Evolutionary conservation across 2,329 filamentous ascomycete genomes (phyloP).

Genomic region (Gaeumannomyces sp.): DNA sequence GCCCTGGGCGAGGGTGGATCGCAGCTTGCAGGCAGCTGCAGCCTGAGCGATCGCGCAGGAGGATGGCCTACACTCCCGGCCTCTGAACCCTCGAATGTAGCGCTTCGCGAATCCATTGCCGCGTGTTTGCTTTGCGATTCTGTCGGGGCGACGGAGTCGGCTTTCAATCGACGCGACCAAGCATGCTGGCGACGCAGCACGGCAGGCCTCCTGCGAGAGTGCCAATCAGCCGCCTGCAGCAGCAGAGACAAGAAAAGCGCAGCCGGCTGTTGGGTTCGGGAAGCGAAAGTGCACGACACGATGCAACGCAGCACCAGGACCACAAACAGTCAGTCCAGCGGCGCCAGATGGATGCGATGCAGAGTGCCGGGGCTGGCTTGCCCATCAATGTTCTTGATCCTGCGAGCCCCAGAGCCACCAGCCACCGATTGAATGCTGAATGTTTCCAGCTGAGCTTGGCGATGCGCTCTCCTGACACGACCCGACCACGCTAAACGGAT

Average conservation of each 20-base stretch:
- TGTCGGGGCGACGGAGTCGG: background rate
- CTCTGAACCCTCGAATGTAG: conserved; percentile 8
- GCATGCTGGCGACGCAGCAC: background rate
- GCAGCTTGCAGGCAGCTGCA: conserved; percentile 73
- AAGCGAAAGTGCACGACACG: background rate
- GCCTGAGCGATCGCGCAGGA: conserved; percentile 13
- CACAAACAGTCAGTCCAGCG: background rate
- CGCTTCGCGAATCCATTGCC: conserved; percentile 6
- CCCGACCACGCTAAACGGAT: no score
- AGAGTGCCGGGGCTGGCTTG: no score
- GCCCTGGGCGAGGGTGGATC: conserved; percentile 71
- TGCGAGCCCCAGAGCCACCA: no score
- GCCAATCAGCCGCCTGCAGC: background rate
- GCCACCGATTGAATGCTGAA: background rate
- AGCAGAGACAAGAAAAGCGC: background rate
- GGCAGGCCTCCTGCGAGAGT: background rate
- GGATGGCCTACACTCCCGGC: conserved; percentile 3
- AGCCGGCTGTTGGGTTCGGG: background rate
- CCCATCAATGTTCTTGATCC: no score
- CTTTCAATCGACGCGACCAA: background rate
- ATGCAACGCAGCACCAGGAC: background rate
- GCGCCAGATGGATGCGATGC: no score
- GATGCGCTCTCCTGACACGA: no score
- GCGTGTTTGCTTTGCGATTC: background rate
- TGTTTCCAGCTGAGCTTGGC: background rate